phyloP scores from a whole-genome alignment of 2,329 filamentous ascomycete species.

The Fusarium sp. region DNA sequence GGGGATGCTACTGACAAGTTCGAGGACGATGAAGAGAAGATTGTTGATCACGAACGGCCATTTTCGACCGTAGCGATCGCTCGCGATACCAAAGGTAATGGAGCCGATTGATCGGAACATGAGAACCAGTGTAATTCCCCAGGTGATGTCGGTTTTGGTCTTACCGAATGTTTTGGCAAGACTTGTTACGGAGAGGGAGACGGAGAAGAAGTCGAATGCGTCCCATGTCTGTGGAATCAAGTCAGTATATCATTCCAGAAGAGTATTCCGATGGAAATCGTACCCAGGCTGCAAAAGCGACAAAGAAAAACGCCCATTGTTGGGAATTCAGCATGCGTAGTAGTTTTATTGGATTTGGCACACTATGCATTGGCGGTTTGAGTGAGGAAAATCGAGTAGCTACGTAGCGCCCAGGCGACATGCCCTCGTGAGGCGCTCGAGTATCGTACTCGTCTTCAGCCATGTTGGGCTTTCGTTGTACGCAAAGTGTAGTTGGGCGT shows the following conservation, averaged over 20 bases:
- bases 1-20: slow-evolving; percentile 67
- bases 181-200: slow-evolving; percentile 69
- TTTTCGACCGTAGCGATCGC: slow-evolving; percentile 70
- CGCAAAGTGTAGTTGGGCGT: background rate
- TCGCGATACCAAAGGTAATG: slow-evolving; percentile 66
- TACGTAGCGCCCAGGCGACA: slow-evolving; percentile 63
- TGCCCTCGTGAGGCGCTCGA: slow-evolving; percentile 62
- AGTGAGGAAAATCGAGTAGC: slow-evolving; percentile 67
- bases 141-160: slow-evolving; percentile 70
- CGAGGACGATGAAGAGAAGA: slow-evolving; percentile 77
- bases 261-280: slow-evolving; percentile 20
- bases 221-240: slow-evolving; percentile 65
- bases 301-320: slow-evolving; percentile 68
- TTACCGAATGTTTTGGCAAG: slow-evolving; percentile 66
- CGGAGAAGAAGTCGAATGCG: slow-evolving; percentile 76
- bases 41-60: slow-evolving; percentile 85
- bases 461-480: slow-evolving; percentile 27
- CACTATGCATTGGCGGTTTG: slow-evolving; percentile 68
- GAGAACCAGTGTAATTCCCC: slow-evolving; percentile 73
- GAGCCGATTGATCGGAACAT: slow-evolving; percentile 72
- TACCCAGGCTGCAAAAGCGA: slow-evolving; percentile 71
- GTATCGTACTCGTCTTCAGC: slow-evolving; percentile 50
- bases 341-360: slow-evolving; percentile 66
- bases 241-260: background rate
- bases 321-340: slow-evolving; percentile 62